A percentile compares a stretch with the other conserved stretches of the same genome.
phyloP scores from a whole-genome alignment of 192 early-diverging fungal genomes.

The Paraglomus occultum region DNA sequence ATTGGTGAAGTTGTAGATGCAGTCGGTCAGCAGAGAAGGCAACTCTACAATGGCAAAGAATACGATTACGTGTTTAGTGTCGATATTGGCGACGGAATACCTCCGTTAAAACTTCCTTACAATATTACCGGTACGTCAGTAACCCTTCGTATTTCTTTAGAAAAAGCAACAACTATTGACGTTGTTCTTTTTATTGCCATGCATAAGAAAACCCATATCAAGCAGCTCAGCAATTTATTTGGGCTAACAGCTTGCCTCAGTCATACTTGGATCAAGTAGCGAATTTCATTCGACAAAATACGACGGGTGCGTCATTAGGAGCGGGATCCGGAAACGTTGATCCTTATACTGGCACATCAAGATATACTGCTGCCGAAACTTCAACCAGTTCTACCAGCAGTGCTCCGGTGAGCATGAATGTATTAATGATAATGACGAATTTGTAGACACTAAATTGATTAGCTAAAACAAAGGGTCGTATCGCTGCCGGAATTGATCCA shows the following conservation, averaged over 20 bases:
- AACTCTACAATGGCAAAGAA: conserved; percentile 79
- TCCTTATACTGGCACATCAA: conserved; percentile 56
- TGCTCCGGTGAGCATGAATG: conserved; percentile 8
- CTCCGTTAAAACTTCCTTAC: conserved; percentile 90
- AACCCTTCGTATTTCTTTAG: neutral
- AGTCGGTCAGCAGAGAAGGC: conserved; percentile 70
- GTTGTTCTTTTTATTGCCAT: conserved; percentile 21
- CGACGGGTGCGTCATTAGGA: conserved; percentile 62
- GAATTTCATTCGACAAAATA: conserved; percentile 89
- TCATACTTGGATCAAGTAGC: conserved; percentile 91
- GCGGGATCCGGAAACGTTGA: conserved; percentile 36
- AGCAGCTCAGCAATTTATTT: conserved; percentile 90
- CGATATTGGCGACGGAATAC: conserved; percentile 80
- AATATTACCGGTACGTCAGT: conserved; percentile 65
- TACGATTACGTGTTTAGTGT: conserved; percentile 99
- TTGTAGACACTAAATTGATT: conserved; percentile 15
- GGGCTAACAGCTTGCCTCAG: conserved; percentile 74
- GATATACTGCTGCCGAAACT: conserved; percentile 56
- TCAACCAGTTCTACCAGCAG: conserved; percentile 32
- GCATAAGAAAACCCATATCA: conserved; percentile 85
- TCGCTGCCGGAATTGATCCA: conserved; percentile 14
- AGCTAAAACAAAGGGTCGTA: conserved; percentile 17
- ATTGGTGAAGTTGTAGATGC: conserved; percentile 95
- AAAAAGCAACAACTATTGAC: neutral
- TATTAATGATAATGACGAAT: neutral